A percentile compares a stretch with the other conserved stretches of the same genome.
Conservation (phyloP, 805 yeast genomes). For the Yarrowia yakushimensis region DNA sequence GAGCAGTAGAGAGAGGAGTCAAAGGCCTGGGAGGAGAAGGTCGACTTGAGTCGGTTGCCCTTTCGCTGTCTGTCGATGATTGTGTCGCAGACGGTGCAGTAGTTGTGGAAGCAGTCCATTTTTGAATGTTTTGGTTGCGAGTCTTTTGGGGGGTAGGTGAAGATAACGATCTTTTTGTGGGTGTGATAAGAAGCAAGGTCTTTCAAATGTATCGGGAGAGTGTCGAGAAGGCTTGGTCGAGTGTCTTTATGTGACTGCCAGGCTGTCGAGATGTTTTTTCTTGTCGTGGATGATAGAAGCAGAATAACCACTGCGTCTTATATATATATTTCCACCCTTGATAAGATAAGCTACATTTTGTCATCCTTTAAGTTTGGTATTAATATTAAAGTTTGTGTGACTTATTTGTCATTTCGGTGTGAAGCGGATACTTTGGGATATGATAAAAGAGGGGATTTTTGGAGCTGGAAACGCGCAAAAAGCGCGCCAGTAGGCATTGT, state of each 20-base stretch:
- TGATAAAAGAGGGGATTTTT: not conserved
- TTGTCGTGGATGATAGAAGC: not conserved
- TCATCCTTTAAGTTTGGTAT: slow-evolving; percentile 15
- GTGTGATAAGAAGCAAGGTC: not conserved
- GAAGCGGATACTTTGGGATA: slow-evolving; percentile 4
- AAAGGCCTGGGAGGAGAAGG: slow-evolving; percentile 20
- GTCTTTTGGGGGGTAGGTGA: not conserved
- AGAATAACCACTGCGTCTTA: slow-evolving; percentile 2
- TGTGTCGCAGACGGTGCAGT: slow-evolving; percentile 40
- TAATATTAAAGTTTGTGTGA: slow-evolving; percentile 10
- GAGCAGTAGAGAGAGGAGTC: slow-evolving; percentile 38
- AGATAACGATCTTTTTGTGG: not conserved
- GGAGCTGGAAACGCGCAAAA: not conserved
- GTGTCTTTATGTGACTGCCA: not conserved
- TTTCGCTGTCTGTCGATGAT: slow-evolving; percentile 31
- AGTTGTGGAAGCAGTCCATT: slow-evolving; percentile 33
- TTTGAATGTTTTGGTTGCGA: slow-evolving; percentile 1
- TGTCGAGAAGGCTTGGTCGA: not conserved
- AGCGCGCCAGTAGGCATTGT: not conserved
- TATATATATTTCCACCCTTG: slow-evolving; percentile 22
- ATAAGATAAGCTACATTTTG: slow-evolving; percentile 25
- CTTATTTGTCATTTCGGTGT: slow-evolving; percentile 17
- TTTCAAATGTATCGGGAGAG: not conserved
- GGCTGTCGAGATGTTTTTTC: slow-evolving; percentile 2
- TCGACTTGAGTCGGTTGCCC: slow-evolving; percentile 24